phyloP scores from a whole-genome alignment of 495 filamentous ascomycete species.

The Endocarpon pusillum region DNA sequence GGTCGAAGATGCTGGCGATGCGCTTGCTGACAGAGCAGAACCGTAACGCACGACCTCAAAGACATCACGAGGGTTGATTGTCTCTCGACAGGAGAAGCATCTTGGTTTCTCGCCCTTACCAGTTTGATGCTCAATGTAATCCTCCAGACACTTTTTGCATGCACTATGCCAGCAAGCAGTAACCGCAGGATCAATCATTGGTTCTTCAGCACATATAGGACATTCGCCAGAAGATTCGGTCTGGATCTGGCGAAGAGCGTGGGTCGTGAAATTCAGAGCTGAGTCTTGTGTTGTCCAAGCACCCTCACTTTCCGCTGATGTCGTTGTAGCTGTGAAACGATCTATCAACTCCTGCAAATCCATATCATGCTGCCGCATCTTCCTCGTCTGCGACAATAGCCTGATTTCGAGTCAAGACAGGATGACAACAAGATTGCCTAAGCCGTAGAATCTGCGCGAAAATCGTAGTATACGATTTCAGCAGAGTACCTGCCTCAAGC shows the following conservation, averaged over 20 bases:
- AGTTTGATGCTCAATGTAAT: slow-evolving; percentile 75
- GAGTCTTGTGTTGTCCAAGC: slow-evolving; percentile 30
- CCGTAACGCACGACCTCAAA: slow-evolving; percentile 68
- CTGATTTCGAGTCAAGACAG: slow-evolving; percentile 70
- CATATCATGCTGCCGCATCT: slow-evolving; percentile 83
- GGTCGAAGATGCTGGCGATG: slow-evolving; percentile 10
- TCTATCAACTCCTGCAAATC: slow-evolving; percentile 73
- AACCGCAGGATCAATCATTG: slow-evolving; percentile 83
- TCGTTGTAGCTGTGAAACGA: slow-evolving; percentile 55
- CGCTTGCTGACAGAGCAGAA: slow-evolving; percentile 7
- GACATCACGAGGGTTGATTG: slow-evolving; percentile 65
- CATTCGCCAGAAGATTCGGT: slow-evolving; percentile 79
- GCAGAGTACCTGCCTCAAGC: slow-evolving; percentile 75
- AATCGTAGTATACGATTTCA: slow-evolving; percentile 89
- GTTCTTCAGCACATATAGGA: slow-evolving; percentile 86
- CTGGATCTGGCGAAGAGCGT: slow-evolving; percentile 79
- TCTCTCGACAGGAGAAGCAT: slow-evolving; percentile 79
- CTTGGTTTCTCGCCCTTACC: slow-evolving; percentile 54
- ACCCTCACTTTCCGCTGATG: slow-evolving; percentile 30
- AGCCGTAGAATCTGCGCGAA: slow-evolving; percentile 93
- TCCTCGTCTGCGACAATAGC: slow-evolving; percentile 76
- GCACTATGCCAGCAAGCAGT: slow-evolving; percentile 95
- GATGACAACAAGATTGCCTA: slow-evolving; percentile 89
- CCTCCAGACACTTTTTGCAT: slow-evolving; percentile 76
- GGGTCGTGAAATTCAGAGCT: slow-evolving; percentile 56